A percentile compares a stretch with the other conserved stretches of the same genome.
Conservation (phyloP, 164 flowering plant genomes). For the Brasenia schreberi region DNA sequence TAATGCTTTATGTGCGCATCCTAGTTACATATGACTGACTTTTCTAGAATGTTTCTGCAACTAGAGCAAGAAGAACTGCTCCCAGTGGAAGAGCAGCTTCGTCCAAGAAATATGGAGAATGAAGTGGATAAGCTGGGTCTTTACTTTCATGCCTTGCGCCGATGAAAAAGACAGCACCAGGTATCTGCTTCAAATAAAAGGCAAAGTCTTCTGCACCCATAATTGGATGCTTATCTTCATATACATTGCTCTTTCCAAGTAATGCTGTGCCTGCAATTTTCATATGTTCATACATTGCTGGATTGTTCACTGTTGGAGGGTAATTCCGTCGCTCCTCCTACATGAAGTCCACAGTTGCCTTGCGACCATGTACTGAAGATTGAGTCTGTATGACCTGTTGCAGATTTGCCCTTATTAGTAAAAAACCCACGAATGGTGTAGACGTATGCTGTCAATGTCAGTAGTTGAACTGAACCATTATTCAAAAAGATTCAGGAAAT, state of each 20-base stretch:
- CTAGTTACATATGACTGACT: slow-evolving; percentile 1
- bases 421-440: background rate
- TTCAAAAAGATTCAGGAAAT: too few species aligned
- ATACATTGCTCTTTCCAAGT: slow-evolving; percentile 38
- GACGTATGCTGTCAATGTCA: background rate
- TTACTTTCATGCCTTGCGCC: slow-evolving; percentile 38
- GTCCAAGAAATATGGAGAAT: slow-evolving; percentile 49
- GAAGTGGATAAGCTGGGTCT: slow-evolving; percentile 18
- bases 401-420: background rate
- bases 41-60: slow-evolving; percentile 51
- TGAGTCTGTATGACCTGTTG: slow-evolving; percentile 53
- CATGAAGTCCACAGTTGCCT: slow-evolving; percentile 49
- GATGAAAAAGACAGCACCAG: slow-evolving; percentile 31
- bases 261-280: slow-evolving; percentile 34
- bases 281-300: slow-evolving; percentile 40
- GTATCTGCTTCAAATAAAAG: slow-evolving; percentile 42
- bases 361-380: slow-evolving; percentile 42
- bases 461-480: too few species aligned
- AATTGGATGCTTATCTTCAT: slow-evolving; percentile 11
- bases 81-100: slow-evolving; percentile 69
- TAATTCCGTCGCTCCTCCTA: slow-evolving; percentile 28
- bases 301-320: slow-evolving; percentile 48
- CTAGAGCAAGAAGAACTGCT: slow-evolving; percentile 65
- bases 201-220: slow-evolving; percentile 75
- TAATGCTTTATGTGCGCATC: background rate